Evolutionary conservation across 345 rosid genomes (phyloP), one percentile per base, ranked within the genome.

Genomic region (Turnera subulata): DNA sequence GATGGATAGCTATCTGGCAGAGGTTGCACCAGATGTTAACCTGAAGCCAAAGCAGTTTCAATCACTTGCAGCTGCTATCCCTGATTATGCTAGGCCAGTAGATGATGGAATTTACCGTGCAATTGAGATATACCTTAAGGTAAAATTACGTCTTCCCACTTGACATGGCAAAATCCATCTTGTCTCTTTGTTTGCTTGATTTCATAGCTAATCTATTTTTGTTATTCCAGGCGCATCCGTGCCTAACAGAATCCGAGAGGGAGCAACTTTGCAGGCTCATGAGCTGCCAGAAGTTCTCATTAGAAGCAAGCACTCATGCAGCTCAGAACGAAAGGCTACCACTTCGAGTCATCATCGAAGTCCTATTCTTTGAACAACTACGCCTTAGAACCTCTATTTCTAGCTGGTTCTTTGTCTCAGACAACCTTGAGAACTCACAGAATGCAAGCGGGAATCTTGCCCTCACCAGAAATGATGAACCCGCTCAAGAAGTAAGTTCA

Each of bases 151-250:
- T n/a, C n/a, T n/a, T n/a, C n/a, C n/a, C n/a, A n/a, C n/a, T n/a
- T n/a, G n/a, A n/a, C n/a, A n/a, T n/a, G n/a, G n/a, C n/a, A n/a
- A n/a, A n/a, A n/a, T n/a, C n/a, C n/a, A n/a, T n/a, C n/a, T 24
- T 50, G 16, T 17, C 57, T 62, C 86, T n/a, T n/a, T n/a, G n/a
- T n/a, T n/a, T n/a, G n/a, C n/a, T n/a, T n/a, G n/a, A n/a, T n/a
- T n/a, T n/a, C n/a, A n/a, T n/a, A n/a, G n/a, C n/a, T n/a, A n/a
- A n/a, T n/a, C n/a, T n/a, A n/a, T n/a, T n/a, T n/a, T n/a, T n/a
- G n/a, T n/a, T n/a, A n/a, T n/a, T n/a, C n/a, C 86, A 91, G 96
- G 95, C 95, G 23, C 98, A 91, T 81, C 92, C 92, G 35, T 86
- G 96, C 95, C 73, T 88, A 40, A 76, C 76, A 63, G 96, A 89